Evolutionary conservation across 176 grass and related monocot genomes (phyloP).

Genomic region (Musa itinerans): DNA sequence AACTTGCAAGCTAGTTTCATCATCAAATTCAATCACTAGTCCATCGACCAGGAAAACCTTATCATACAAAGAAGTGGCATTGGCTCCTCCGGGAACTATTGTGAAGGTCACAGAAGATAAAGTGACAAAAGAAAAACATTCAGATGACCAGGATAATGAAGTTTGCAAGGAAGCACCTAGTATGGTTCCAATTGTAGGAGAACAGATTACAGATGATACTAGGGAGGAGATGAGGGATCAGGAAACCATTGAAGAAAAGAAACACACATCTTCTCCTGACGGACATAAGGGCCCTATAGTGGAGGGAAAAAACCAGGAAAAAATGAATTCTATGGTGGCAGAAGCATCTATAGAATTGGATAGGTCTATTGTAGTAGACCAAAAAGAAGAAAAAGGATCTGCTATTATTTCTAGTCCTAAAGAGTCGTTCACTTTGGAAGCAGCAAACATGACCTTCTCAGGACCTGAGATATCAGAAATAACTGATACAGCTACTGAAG

Average conservation of each 20-base stretch:
- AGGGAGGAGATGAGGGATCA: background rate
- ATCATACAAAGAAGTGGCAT: conserved; percentile 97
- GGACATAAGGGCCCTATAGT: conserved; percentile 24
- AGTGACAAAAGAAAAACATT: conserved; percentile 34
- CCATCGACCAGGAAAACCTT: conserved; percentile 71
- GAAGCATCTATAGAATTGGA: conserved; percentile 33
- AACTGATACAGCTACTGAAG: conserved; percentile 21
- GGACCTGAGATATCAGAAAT: conserved; percentile 29
- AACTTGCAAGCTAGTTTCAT: conserved; percentile 41
- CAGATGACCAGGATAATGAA: conserved; percentile 26
- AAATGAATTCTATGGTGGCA: background rate
- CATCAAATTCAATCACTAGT: conserved; percentile 27
- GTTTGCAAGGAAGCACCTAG: conserved; percentile 13
- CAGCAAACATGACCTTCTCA: conserved; percentile 21
- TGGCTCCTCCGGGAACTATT: conserved; percentile 85
- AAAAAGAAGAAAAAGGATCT: conserved; percentile 30
- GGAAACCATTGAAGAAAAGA: conserved; percentile 1
- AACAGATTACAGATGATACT: conserved; percentile 7
- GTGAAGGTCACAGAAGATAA: conserved; percentile 50
- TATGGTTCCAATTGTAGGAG: conserved; percentile 3
- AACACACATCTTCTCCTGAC: conserved; percentile 20
- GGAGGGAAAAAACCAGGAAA: conserved; percentile 42
- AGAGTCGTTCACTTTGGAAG: conserved; percentile 17
- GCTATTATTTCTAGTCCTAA: conserved; percentile 15
- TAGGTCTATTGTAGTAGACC: conserved; percentile 28